Base-by-base conservation (phyloP, 2,329 filamentous ascomycete species). In the Penicillium hesseltinei region DNA sequence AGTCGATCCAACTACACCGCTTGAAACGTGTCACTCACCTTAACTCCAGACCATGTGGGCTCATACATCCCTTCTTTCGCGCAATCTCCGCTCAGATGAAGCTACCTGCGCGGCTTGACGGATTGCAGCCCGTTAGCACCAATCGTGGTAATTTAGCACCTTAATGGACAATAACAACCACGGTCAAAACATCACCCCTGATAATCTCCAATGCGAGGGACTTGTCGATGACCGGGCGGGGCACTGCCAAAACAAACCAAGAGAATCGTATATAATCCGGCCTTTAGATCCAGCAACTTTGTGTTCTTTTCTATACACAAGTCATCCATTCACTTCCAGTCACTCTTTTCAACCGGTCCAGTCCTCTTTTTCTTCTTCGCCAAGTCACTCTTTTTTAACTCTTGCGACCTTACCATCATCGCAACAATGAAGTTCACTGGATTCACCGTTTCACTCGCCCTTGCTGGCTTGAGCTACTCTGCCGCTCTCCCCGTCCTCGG, bases 361-460 rank as follows among this genome's bases (percentile, higher is more conserved):
- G 48, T 2, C 11, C 6, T 33, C 11, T 33, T 33, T 33, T 44
- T 42, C 38, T 54, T 25, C 15, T 47, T 39, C 55, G 54, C 40
- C 27, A 47, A 64, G 58, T 66, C 68, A 64, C 59, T 71, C 62
- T 56, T 69, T 69, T 69, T 57, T 13, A 62, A 56, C 19, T 45
- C 38, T 52, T 7, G 11, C 51, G 9, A 40, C 27, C 25, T 43
- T 44, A 5, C 2, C 15, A 55, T 42, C 43, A 63, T 47, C 50
- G 56, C 56, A 57, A 72, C 42, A 58, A 75, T 74, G 73, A 75
- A 73, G 69, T 69, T 74, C 68, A 69, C 70, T 62, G 69, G 69
- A 65, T 62, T 75, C 51, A 47, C 68, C 40, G 54, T 69, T 52
- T 68, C 71, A 36, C 61, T 75, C 27, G 71, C 70, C 42, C 42